These are phyloP conservation scores for Rhizophagus prolifer DNA, from an alignment of 192 early-diverging fungal genomes.

Conservation along the genomic window DNA sequence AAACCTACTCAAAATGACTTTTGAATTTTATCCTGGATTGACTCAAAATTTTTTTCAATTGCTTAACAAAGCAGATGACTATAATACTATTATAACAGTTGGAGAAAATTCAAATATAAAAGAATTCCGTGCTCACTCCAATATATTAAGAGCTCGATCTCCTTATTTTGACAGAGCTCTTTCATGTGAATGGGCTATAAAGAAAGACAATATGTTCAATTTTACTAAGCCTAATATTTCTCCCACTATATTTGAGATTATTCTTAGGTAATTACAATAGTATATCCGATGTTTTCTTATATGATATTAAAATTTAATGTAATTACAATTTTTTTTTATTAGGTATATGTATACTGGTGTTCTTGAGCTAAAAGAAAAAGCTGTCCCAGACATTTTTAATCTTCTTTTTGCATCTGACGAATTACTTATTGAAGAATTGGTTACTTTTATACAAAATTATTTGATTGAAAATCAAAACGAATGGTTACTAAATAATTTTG, in stretches of 20 bases:
- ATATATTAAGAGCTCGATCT: constrained; percentile 1
- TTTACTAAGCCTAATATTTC: constrained; percentile 27
- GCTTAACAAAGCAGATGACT: constrained; percentile 13
- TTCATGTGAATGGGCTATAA: neutral
- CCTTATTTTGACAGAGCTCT: constrained; percentile 2
- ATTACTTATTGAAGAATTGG: constrained; percentile 20
- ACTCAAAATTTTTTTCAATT: constrained; percentile 1
- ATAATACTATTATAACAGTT: constrained; percentile 13
- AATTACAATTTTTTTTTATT: neutral
- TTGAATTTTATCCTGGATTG: neutral
- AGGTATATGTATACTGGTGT: constrained; percentile 24
- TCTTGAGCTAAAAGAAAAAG: neutral
- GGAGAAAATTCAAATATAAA: constrained; percentile 10
- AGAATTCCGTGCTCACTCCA: constrained; percentile 15
- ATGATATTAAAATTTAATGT: too few species aligned
- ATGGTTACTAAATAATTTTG: constrained; percentile 7
- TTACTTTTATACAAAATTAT: neutral
- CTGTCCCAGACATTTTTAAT: neutral
- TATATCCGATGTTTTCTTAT: too few species aligned
- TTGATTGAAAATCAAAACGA: constrained; percentile 14
- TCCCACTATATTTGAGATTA: constrained; percentile 6
- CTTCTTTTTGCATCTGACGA: constrained; percentile 15
- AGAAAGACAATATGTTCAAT: neutral
- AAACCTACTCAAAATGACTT: too few species aligned
- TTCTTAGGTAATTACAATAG: constrained; percentile 9